Base-by-base conservation (phyloP, 2,329 filamentous ascomycete species). In the Pseudovirgaria hyperparasitica region DNA sequence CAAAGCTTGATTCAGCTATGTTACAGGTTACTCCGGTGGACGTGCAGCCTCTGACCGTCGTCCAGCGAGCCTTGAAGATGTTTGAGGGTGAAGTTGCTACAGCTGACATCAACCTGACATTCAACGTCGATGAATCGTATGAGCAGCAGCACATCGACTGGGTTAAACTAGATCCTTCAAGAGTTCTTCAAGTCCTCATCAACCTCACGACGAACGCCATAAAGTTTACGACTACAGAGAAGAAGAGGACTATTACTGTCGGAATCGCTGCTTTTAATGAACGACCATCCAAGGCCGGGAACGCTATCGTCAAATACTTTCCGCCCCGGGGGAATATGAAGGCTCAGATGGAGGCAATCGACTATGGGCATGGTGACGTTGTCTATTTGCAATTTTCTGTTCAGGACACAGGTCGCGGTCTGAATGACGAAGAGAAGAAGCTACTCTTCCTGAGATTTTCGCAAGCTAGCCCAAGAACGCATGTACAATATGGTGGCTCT, bases 121-220 rank as follows among this genome's bases (percentile, higher is more conserved):
- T 81, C 39, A 56, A 66, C 2, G 62, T 81, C 9, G 72, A 78
- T 38, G 46, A 65, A 10, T 76, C 75, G 0, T 79, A 75, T 43
- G 57, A 56, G 4, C 54, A 64, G 2, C 56, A 75, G 2, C 55
- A 55, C 0, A 57, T 80, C 18, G 70, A 77, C 19, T 84, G 72
- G 62, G 70, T 85, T 21, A 77, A 68, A 36, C 60, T 84, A 16
- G 82, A 87, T 45, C 76, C 81, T 0, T 78, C 75, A 10, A 67
- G 81, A 14, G 72, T 87, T 26, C 67, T 80, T 27, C 81, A 87
- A 49, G 76, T 86, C 1, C 60, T 86, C 4, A 84, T 87, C 47
- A 87, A 87, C 40, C 63, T 87, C 2, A 68, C 81, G 6, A 82
- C 79, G 6, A 87, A 87, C 41, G 78, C 80, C 0, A 75, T 87